Conservation (phyloP, 345 rosid species). For the Salix arbutifolia region DNA sequence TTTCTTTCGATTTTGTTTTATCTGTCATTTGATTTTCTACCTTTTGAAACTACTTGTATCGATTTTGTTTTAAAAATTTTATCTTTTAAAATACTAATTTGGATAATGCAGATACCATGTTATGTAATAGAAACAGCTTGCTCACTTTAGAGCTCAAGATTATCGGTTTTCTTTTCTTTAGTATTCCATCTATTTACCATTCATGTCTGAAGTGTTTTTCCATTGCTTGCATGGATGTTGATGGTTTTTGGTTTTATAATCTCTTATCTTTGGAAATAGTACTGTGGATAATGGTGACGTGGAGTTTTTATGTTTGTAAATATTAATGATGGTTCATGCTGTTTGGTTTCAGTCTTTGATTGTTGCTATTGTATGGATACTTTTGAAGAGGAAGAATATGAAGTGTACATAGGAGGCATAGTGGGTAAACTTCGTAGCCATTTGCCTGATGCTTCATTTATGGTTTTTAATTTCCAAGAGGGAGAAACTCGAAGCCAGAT, state of each 20-base stretch:
- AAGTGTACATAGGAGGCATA: constrained; percentile 48
- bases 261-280: neutral
- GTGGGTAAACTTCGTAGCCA: constrained; percentile 51
- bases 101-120: neutral
- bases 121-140: neutral
- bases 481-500: constrained; percentile 52
- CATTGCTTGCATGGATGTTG: neutral
- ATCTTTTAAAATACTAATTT: neutral
- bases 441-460: constrained; percentile 57
- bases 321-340: neutral
- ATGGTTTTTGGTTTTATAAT: neutral
- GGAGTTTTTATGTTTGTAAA: neutral
- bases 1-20: neutral
- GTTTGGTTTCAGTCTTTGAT: constrained; percentile 47
- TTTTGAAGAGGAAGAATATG: constrained; percentile 49
- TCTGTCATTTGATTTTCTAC: neutral
- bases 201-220: neutral
- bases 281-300: neutral
- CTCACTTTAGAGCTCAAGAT: neutral
- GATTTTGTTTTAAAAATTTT: neutral
- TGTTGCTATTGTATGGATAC: constrained; percentile 58
- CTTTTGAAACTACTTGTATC: neutral
- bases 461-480: constrained; percentile 75
- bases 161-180: neutral
- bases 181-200: neutral